phyloP scores from a whole-genome alignment of 768 basidiomycete genomes.

The Tulasnella sp. region DNA sequence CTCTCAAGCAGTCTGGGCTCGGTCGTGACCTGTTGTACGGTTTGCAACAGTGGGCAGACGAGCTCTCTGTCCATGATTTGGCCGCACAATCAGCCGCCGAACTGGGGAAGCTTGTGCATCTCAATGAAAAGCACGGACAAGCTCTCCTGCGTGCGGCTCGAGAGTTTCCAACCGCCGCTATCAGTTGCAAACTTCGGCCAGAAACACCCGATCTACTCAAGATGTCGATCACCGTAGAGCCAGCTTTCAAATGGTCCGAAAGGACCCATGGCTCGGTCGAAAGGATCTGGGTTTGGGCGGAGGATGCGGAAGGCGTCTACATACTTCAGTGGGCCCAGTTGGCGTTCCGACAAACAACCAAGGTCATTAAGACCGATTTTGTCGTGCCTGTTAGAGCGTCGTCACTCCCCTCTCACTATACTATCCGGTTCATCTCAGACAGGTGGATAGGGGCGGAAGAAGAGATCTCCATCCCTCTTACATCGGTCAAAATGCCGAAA shows the following conservation, averaged over 20 bases:
- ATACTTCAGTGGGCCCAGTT: conserved; percentile 80
- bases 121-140: conserved; percentile 80
- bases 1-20: conserved; percentile 74
- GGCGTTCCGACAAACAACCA: conserved; percentile 62
- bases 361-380: conserved; percentile 63
- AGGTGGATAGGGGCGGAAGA: conserved; percentile 91
- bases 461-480: conserved; percentile 58
- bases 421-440: conserved; percentile 79
- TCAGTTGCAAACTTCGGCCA: conserved; percentile 70
- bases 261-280: conserved; percentile 71
- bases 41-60: conserved; percentile 75
- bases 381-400: conserved; percentile 66
- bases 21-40: conserved; percentile 74
- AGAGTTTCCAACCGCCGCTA: conserved; percentile 71
- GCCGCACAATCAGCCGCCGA: conserved; percentile 60
- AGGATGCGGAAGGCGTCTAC: conserved; percentile 72
- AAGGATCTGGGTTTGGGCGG: conserved; percentile 95
- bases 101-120: conserved; percentile 72
- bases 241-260: conserved; percentile 73
- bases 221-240: conserved; percentile 58
- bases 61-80: conserved; percentile 70
- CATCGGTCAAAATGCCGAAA: conserved; percentile 70
- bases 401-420: conserved; percentile 58
- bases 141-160: conserved; percentile 75
- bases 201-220: conserved; percentile 79